Evolutionary conservation across 192 early-diverging fungal genomes (phyloP), one percentile per base, ranked within the genome.

Genomic region (Spizellomyces punctatus): DNA sequence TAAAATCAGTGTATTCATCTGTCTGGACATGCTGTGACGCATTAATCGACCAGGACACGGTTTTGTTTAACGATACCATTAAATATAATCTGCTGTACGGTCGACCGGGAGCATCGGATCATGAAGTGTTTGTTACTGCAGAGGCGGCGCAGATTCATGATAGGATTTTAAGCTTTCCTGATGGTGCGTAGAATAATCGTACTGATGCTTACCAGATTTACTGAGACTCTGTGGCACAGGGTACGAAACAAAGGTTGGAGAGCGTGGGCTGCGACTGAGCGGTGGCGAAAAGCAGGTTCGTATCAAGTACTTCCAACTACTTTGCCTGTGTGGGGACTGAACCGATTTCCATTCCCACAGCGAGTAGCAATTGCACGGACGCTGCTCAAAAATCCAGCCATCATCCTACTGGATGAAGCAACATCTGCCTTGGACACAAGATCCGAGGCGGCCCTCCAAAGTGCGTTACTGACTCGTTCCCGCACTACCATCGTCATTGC

Each of bases 51-150:
- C 90, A 94, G 80, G 95, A 97, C 77, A 96, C 95, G 12, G 94
- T 97, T 1, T 84, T 97, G 21, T 98, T 98, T 79, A 98, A 98
- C 76, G 94, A 98, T 63, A 91, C 95, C 19, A 89, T 97, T 69
- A 86, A 83, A 55, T 96, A 95, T 83, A 99, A 99, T 78, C 94
- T 99, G 76, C 87, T 87, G 43, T 99, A 98, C 76, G 78, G 80
- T 5, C 73, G 78, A 12, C 74, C 81, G 8, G 67, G 81, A 52
- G 91, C 93, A 27, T 75, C 84, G 5, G 87, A 90, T 56, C 85
- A 84, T 21, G 88, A 93, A 63, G 88, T 95, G 7, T 70, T 83
- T 10, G 74, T 74, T 9, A 91, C 92, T 14, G 91, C 93, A 6
- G 81, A 83, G 64, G 85, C 87, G 12, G 91, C 91, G 0, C 91